Evolutionary conservation across 73 alveolate species (phyloP).

Genomic region (Paramecium sonneborni): DNA sequence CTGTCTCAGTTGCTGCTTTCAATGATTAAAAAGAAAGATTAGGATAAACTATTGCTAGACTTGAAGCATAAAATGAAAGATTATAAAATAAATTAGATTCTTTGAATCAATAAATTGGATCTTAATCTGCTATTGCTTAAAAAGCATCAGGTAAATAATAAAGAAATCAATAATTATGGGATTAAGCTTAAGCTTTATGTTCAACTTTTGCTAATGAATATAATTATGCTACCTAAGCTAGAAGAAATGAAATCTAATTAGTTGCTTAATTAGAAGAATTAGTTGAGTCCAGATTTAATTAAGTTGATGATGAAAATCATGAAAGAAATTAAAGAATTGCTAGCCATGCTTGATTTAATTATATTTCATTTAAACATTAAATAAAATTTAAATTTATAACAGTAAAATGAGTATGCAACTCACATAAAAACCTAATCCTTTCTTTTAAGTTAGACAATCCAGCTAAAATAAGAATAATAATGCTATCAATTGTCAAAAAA

Average conservation of each 20-base stretch:
- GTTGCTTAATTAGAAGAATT: constrained; percentile 19
- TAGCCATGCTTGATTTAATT: not conserved
- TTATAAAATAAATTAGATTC: constrained; percentile 15
- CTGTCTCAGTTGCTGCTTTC: constrained; percentile 53
- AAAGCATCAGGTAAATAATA: constrained; percentile 35
- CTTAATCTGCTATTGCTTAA: constrained; percentile 43
- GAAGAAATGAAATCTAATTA: constrained; percentile 28
- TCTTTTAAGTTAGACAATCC: not conserved
- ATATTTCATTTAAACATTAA: not conserved
- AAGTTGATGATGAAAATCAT: constrained; percentile 35
- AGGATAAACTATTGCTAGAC: not conserved
- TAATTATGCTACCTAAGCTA: constrained; percentile 31
- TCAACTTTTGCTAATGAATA: constrained; percentile 36
- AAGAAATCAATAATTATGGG: constrained; percentile 22
- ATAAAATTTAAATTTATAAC: not conserved
- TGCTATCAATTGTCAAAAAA: not conserved
- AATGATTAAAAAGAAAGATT: constrained; percentile 31
- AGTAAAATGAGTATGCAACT: constrained; percentile 9
- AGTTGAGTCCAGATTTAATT: constrained; percentile 23
- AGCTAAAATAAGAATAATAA: not conserved
- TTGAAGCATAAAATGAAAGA: constrained; percentile 3
- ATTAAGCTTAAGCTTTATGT: constrained; percentile 35
- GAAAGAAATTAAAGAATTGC: constrained; percentile 37
- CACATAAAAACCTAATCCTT: not conserved
- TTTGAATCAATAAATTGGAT: not conserved